Evolutionary conservation across 441 rosid genomes (phyloP).

Genomic region (Aleurites moluccanus): DNA sequence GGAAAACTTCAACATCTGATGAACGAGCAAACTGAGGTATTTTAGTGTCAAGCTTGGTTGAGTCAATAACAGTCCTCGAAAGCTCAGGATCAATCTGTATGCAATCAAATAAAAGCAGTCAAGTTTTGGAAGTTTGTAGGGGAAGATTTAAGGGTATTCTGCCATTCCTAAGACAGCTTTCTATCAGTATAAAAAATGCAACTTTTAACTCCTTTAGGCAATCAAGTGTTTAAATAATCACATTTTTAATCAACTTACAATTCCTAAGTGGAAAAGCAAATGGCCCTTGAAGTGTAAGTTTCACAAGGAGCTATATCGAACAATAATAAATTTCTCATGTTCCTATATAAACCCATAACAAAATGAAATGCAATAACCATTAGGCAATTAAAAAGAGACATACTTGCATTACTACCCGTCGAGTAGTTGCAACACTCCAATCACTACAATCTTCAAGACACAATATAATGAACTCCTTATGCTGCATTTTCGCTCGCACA

Average conservation of each 20-base stretch:
- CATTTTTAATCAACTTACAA: neutral
- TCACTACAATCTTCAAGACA: slow-evolving; percentile 97
- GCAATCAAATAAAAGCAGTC: slow-evolving; percentile 21
- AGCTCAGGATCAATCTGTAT: slow-evolving; percentile 95
- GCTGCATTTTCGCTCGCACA: slow-evolving; percentile 95
- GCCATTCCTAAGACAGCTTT: slow-evolving; percentile 1
- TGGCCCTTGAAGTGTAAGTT: neutral
- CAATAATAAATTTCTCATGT: neutral
- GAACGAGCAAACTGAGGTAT: slow-evolving; percentile 92
- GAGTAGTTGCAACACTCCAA: slow-evolving; percentile 93
- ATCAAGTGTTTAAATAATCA: no score
- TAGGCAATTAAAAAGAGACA: slow-evolving; percentile 22
- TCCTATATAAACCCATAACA: slow-evolving; percentile 1
- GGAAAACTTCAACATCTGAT: slow-evolving; percentile 93
- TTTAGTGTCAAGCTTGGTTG: slow-evolving; percentile 94
- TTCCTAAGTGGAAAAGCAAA: neutral
- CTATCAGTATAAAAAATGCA: neutral
- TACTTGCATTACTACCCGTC: slow-evolving; percentile 97
- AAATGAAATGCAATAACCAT: neutral
- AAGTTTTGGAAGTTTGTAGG: slow-evolving; percentile 9
- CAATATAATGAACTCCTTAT: slow-evolving; percentile 81
- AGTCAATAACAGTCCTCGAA: slow-evolving; percentile 80
- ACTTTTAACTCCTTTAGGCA: neutral
- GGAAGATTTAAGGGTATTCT: neutral
- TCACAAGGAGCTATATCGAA: neutral